These are phyloP conservation scores for Austroboletus festivus DNA, from an alignment of 768 basidiomycete species.

Conservation along the genomic window DNA sequence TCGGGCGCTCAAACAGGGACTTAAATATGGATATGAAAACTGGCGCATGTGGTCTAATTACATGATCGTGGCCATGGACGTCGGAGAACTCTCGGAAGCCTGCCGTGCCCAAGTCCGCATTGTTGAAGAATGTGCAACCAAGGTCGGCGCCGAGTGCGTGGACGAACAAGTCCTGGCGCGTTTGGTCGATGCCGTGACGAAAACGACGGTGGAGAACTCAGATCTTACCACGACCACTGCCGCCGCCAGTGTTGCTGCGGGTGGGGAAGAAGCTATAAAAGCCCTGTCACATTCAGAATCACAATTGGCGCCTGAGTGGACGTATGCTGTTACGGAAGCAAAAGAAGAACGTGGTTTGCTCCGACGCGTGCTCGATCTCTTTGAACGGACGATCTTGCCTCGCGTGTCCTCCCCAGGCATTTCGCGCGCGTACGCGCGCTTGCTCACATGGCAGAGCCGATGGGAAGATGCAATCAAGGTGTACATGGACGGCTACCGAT, in stretches of 20 bases:
- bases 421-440: slow-evolving; percentile 80
- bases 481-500: slow-evolving; percentile 82
- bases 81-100: slow-evolving; percentile 88
- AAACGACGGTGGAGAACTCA: slow-evolving; percentile 39
- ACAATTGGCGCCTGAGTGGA: not conserved
- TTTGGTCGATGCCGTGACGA: slow-evolving; percentile 82
- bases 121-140: slow-evolving; percentile 52
- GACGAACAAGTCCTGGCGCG: slow-evolving; percentile 89
- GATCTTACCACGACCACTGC: slow-evolving; percentile 13
- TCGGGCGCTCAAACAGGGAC: slow-evolving; percentile 87
- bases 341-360: slow-evolving; percentile 69
- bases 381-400: slow-evolving; percentile 78
- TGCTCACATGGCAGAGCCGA: slow-evolving; percentile 67
- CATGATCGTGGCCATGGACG: slow-evolving; percentile 89
- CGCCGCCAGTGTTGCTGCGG: not conserved
- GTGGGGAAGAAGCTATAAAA: slow-evolving; percentile 9
- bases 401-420: slow-evolving; percentile 75
- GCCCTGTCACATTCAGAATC: not conserved
- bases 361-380: slow-evolving; percentile 65
- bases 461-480: slow-evolving; percentile 81
- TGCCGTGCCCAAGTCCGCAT: slow-evolving; percentile 79
- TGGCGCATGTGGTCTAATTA: slow-evolving; percentile 99
- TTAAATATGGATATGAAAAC: slow-evolving; percentile 80
- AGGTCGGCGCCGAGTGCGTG: slow-evolving; percentile 53
- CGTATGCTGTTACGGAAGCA: slow-evolving; percentile 36